A percentile compares a stretch with the other conserved stretches of the same genome.
Evolutionary conservation across 2,329 filamentous ascomycete species (phyloP).

Genomic region (Aspergillus amoenus): DNA sequence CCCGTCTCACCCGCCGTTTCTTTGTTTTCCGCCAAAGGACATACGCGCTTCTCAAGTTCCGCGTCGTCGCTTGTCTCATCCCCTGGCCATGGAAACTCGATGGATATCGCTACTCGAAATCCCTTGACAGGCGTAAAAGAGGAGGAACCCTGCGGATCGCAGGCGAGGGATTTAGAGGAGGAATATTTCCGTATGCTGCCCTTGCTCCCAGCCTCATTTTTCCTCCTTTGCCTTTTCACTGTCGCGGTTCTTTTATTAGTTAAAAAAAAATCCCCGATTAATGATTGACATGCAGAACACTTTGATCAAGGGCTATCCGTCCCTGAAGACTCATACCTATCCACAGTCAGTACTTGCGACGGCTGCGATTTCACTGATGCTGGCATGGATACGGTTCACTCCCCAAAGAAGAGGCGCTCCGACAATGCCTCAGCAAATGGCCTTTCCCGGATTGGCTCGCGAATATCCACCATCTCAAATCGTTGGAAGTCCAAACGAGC

Average conservation of each 20-base stretch:
- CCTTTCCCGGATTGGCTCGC: constrained; percentile 64
- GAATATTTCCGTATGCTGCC: constrained; percentile 71
- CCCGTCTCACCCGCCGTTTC: constrained; percentile 41
- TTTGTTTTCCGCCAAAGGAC: constrained; percentile 40
- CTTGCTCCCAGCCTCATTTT: constrained; percentile 15
- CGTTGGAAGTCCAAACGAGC: constrained; percentile 39
- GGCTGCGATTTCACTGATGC: constrained; percentile 57
- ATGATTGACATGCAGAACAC: constrained; percentile 29
- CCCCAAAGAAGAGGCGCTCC: constrained; percentile 54
- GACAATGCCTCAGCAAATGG: constrained; percentile 48
- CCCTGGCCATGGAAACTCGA: constrained; percentile 51
- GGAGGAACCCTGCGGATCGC: constrained; percentile 74
- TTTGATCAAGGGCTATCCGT: constrained; percentile 34
- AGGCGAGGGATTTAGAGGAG: constrained; percentile 52
- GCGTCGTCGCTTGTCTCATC: constrained; percentile 70
- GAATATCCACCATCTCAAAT: constrained; percentile 72
- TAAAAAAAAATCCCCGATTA: constrained; percentile 4
- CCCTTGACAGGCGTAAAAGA: constrained; percentile 80
- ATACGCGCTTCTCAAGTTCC: constrained; percentile 59
- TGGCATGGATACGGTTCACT: constrained; percentile 60
- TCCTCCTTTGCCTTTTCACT: background rate
- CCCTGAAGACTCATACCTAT: constrained; percentile 31
- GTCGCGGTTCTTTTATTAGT: background rate
- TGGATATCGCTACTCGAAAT: constrained; percentile 59
- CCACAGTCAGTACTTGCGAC: constrained; percentile 30